Base-by-base conservation (phyloP, 192 early-diverging fungal species). In the Coemansia sp. region DNA sequence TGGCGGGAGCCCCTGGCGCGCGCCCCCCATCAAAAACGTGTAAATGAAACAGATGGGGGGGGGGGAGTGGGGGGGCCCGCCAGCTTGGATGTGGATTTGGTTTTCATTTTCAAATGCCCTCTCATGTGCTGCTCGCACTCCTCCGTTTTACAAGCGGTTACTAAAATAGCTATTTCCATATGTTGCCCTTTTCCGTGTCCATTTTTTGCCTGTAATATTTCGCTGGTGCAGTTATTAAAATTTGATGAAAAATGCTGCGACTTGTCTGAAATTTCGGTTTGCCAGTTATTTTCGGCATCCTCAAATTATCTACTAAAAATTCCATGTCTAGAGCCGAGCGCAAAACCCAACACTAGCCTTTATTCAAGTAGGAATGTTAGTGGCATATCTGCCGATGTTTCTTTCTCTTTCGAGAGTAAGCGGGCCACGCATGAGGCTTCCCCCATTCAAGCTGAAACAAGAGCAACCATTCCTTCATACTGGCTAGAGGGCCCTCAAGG, bases 11-110 rank as follows among this genome's bases (percentile, higher is more conserved):
- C 39, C 12, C 39, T 41, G 7, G 2, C 5, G 2, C 39, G 2
- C 39, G 2, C 39, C 12, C 56, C 23, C 30, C 61, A 30, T 62
- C 61, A 24, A 62, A 62, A 62, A 21, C 20, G 24, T 53, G 51
- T 53, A 53, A 26, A 53, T 53, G 51, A 53, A 21, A 26, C 23
- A 53, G 51, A 53, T 26, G 21, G 23, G 51, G 23, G 8, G 1
- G 21, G 51, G 23, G 21, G 45, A 46, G 18, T 7, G 6, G 49
- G 38, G 10, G 38, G 38, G 38, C 38, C 12, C 39, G 39, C 7
- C 51, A 30, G 51, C 44, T 46, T 46, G 18, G 44, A 46, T 46
- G 5, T 46, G 44, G 44, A 46, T 18, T 14, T 14, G 23, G 23
- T 2, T 7, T 10, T 26, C 9, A 10, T 24, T 53, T 53, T 53